These are phyloP conservation scores for Talaromyces marneffei DNA, from an alignment of 2,329 filamentous ascomycete genomes.

Conservation along the genomic window DNA sequence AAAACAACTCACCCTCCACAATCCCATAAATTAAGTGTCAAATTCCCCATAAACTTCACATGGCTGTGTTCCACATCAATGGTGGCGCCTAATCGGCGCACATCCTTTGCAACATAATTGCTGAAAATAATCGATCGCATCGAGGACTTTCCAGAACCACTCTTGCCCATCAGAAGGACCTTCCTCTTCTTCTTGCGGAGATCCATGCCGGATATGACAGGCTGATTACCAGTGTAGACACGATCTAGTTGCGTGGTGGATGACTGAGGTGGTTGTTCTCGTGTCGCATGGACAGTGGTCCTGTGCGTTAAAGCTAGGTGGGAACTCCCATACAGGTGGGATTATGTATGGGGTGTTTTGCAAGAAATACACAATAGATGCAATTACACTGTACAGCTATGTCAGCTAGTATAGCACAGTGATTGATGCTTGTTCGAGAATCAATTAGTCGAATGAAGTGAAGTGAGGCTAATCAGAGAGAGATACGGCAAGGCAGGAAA, in stretches of 20 bases:
- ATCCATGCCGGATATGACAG: slow-evolving; percentile 31
- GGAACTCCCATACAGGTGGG: not conserved
- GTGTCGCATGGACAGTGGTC: slow-evolving; percentile 8
- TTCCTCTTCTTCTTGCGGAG: slow-evolving; percentile 69
- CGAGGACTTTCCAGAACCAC: slow-evolving; percentile 92
- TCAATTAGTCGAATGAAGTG: not conserved
- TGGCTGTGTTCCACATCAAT: slow-evolving; percentile 98
- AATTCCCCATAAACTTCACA: slow-evolving; percentile 96
- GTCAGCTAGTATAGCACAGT: not conserved
- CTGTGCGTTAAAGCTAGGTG: not conserved
- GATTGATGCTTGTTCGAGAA: not conserved
- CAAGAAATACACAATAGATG: not conserved
- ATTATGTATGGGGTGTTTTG: not conserved
- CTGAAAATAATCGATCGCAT: slow-evolving; percentile 99
- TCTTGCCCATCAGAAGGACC: slow-evolving; percentile 88
- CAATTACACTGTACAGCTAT: not conserved
- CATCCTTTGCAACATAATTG: slow-evolving; percentile 97
- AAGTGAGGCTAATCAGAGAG: not conserved
- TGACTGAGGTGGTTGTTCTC: not conserved
- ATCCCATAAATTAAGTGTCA: slow-evolving; percentile 97
- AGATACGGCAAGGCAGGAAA: slow-evolving; percentile 3
- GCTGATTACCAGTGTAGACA: not conserved
- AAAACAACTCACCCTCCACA: slow-evolving; percentile 67
- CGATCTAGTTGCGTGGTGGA: not conserved
- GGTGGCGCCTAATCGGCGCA: slow-evolving; percentile 83